phyloP scores from a whole-genome alignment of 2,329 filamentous ascomycete genomes.

The Stemphylium vesicarium region DNA sequence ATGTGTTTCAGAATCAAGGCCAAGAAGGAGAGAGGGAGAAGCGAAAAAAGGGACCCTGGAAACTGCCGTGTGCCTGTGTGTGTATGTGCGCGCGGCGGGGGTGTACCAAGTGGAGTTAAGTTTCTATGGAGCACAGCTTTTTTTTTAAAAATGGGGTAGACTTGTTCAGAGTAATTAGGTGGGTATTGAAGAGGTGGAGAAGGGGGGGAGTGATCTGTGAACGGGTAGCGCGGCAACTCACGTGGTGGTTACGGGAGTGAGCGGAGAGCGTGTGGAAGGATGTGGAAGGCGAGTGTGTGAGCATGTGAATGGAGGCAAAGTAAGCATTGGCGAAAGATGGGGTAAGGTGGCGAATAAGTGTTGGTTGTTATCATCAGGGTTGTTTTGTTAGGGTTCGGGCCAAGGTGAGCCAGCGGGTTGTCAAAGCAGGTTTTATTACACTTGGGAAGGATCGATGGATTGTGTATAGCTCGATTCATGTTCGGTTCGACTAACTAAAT shows the following conservation, averaged over 20 bases:
- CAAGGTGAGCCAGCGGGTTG: too few species aligned
- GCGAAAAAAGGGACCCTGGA: too few species aligned
- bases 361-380: not conserved
- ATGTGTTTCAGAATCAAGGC: too few species aligned
- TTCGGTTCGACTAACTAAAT: conserved; percentile 4
- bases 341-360: not conserved
- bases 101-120: not conserved
- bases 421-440: not conserved
- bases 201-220: not conserved
- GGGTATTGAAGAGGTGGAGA: not conserved
- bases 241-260: not conserved
- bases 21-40: too few species aligned
- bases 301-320: not conserved
- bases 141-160: not conserved
- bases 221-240: conserved; percentile 5
- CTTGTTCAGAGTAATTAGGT: not conserved
- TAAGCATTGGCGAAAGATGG: not conserved
- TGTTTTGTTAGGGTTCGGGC: not conserved
- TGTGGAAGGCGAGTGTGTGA: not conserved
- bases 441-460: not conserved
- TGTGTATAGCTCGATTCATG: not conserved
- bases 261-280: not conserved
- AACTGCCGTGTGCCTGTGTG: not conserved
- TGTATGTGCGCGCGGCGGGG: not conserved
- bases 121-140: not conserved